These are phyloP conservation scores for Tolypocladium nubicola DNA, from an alignment of 2,329 filamentous ascomycete genomes.

Conservation along the genomic window DNA sequence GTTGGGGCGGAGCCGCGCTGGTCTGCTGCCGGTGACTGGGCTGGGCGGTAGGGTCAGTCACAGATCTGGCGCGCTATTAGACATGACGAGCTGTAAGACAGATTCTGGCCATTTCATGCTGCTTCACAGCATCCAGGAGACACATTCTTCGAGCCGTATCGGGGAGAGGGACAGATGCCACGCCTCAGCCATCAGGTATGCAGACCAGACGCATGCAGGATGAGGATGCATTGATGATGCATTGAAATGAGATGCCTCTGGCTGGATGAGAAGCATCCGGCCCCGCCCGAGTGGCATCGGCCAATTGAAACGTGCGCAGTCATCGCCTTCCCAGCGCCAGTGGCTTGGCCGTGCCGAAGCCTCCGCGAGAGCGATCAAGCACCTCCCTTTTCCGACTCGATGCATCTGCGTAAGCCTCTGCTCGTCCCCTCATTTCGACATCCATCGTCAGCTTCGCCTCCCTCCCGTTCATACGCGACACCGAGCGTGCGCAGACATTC, in stretches of 20 bases:
- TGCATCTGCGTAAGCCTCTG: background rate
- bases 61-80: background rate
- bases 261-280: background rate
- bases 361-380: background rate
- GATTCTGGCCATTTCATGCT: background rate
- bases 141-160: too few relatives aligned
- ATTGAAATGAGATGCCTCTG: background rate
- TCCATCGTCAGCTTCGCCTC: background rate
- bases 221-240: background rate
- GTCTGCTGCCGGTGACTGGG: background rate
- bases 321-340: background rate
- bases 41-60: background rate
- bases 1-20: background rate
- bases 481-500: background rate
- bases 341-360: background rate
- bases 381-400: background rate
- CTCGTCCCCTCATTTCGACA: background rate
- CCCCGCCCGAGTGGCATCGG: background rate
- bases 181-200: background rate
- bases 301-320: constrained; percentile 3
- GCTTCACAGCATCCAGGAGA: background rate
- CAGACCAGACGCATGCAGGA: background rate
- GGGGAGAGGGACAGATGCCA: too few relatives aligned
- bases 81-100: background rate
- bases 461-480: background rate